phyloP scores from a whole-genome alignment of 306 rosid species.

The Parietaria judaica region DNA sequence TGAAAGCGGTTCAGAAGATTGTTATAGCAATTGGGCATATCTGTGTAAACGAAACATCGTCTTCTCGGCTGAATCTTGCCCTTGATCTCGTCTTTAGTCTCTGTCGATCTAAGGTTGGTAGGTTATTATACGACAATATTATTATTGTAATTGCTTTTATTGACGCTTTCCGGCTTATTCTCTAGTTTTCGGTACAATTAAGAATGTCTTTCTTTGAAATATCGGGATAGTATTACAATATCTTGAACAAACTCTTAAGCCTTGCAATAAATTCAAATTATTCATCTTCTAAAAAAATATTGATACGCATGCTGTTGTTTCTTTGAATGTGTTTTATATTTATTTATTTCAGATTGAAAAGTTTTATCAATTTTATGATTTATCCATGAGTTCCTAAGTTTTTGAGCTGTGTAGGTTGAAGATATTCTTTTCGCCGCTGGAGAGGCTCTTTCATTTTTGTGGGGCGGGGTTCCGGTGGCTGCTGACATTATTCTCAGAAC shows the following conservation, averaged over 20 bases:
- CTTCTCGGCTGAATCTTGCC: constrained; percentile 59
- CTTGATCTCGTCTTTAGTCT: constrained; percentile 64
- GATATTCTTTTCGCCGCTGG: constrained; percentile 95
- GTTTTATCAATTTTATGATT: not conserved
- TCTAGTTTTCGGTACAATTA: too few relatives aligned
- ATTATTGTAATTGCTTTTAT: not conserved
- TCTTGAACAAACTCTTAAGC: too few relatives aligned
- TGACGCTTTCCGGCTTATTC: too few relatives aligned
- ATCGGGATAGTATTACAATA: too few relatives aligned
- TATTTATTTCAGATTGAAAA: not conserved
- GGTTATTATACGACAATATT: not conserved
- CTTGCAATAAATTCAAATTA: too few relatives aligned
- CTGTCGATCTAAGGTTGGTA: constrained; percentile 71
- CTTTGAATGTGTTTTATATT: too few relatives aligned
- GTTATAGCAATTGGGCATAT: constrained; percentile 79
- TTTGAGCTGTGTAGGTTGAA: constrained; percentile 59
- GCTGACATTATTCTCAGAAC: constrained; percentile 88
- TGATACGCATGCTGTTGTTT: too few relatives aligned
- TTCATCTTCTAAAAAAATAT: too few relatives aligned
- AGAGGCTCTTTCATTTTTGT: constrained; percentile 88
- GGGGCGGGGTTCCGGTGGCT: constrained; percentile 94
- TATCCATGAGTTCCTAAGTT: not conserved
- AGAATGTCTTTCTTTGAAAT: too few relatives aligned
- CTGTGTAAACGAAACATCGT: constrained; percentile 67
- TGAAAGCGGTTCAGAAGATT: constrained; percentile 70